These are phyloP conservation scores for Cercospora berteroae DNA, from an alignment of 2,329 filamentous ascomycete species.

Conservation along the genomic window DNA sequence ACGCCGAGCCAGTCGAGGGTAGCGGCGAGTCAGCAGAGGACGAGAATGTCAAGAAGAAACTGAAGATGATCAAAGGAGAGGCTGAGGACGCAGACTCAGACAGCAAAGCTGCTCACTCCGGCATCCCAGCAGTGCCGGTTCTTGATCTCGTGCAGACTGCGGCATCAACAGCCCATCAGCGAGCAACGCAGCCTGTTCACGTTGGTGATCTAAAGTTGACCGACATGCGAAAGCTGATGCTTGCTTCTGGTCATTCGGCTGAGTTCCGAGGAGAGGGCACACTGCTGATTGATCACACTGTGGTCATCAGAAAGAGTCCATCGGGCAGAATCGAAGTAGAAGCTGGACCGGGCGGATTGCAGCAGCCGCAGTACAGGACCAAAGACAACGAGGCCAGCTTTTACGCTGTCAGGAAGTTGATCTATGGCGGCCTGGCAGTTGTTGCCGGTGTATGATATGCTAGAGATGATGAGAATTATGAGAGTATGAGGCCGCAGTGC, in stretches of 20 bases:
- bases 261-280: slow-evolving; percentile 94
- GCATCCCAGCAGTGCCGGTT: slow-evolving; percentile 46
- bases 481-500: background rate
- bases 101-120: background rate
- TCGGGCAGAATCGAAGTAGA: slow-evolving; percentile 79
- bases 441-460: slow-evolving; percentile 61
- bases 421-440: slow-evolving; percentile 91
- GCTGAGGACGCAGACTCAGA: slow-evolving; percentile 11
- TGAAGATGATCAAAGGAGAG: slow-evolving; percentile 47
- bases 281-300: slow-evolving; percentile 80
- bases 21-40: slow-evolving; percentile 36
- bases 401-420: slow-evolving; percentile 81
- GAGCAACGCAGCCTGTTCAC: slow-evolving; percentile 79
- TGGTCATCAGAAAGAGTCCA: slow-evolving; percentile 83
- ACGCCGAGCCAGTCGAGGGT: slow-evolving; percentile 49
- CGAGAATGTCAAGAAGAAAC: slow-evolving; percentile 53
- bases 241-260: slow-evolving; percentile 75
- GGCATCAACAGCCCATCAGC: slow-evolving; percentile 56
- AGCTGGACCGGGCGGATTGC: slow-evolving; percentile 58
- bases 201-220: slow-evolving; percentile 90
- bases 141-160: slow-evolving; percentile 62
- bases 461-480: background rate
- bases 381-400: slow-evolving; percentile 63
- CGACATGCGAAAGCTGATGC: slow-evolving; percentile 81
- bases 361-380: slow-evolving; percentile 39